Base-by-base conservation (phyloP, 202 grass and related monocot species). In the Hordeum pubiflorum region DNA sequence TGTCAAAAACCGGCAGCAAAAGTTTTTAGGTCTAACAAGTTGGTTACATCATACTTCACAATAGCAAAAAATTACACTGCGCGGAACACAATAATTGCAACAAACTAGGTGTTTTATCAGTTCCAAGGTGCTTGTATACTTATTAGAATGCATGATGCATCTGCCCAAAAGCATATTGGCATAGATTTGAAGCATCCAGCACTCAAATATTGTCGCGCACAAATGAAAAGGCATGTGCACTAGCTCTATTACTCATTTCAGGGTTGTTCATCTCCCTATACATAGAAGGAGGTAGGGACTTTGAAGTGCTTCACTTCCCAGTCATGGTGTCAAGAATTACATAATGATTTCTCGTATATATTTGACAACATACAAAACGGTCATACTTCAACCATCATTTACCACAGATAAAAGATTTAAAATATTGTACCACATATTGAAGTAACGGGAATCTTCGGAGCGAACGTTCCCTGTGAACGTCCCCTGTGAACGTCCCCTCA, bases 191-290 rank as follows among this genome's bases (percentile, higher is more conserved):
- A 55, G 5, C 41, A 65, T 65, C 40, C 43, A 62, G 14, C 13
- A 52, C 13, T 13, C 18, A 27, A 23, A 44, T 32, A 71, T 59
- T 38, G 56, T 11, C 1, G 20, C 11, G 1, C 0, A 23, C 26
- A 43, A 72, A 79, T 70, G 20, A 10, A 62, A 63, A 63, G 75
- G 18, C 13, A 54, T 72, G 40, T 54, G 15, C 63, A 69, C 11
- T 78, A 61, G 27, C 27, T 65, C 5, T 52, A 44, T 23, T 52
- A 37, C 52, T 82, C 43, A 81, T 48, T 81, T 62, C 6, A 81
- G 12, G 66, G 24, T 1, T 34, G 37, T 72, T 33, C 56, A 72
- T 23, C 0, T 20, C 21, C 9, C 62, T 40, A 39, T 18, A 46
- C 15, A 11, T 27, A 52, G 37, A 74, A 72, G 24, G 40, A 29